Percentiles rank a stretch among this genome's conserved stretches.
These are phyloP conservation scores for Actinomortierella ambigua DNA, from an alignment of 371 early-diverging fungal genomes.

Conservation along the genomic window DNA sequence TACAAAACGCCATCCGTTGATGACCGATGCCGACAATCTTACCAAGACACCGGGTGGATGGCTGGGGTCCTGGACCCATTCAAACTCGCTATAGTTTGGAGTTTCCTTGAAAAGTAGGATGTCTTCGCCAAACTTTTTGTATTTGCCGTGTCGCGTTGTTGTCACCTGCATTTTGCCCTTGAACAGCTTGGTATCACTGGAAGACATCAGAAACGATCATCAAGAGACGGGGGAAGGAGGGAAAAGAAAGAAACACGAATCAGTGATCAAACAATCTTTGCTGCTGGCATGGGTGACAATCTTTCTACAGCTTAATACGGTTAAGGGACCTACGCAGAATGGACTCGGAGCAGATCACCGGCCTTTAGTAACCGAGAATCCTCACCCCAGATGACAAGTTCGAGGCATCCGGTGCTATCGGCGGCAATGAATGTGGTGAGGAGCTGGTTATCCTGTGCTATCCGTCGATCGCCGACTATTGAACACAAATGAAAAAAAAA, in stretches of 20 bases:
- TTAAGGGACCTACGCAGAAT: constrained; percentile 29
- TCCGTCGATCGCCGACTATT: constrained; percentile 20
- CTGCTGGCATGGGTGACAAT: too few relatives aligned
- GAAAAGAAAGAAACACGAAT: neutral
- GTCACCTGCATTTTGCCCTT: constrained; percentile 21
- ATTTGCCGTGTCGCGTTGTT: constrained; percentile 21
- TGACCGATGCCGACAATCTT: too few relatives aligned
- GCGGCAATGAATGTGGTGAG: constrained; percentile 29
- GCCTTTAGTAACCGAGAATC: constrained; percentile 9
- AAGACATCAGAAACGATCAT: too few relatives aligned
- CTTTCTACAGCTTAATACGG: too few relatives aligned
- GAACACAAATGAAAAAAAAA: neutral
- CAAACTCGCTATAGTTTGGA: constrained; percentile 38
- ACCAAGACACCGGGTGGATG: neutral
- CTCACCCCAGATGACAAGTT: constrained; percentile 29
- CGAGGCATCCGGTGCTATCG: constrained; percentile 35
- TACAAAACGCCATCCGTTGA: too few relatives aligned
- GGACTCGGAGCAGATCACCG: constrained; percentile 33
- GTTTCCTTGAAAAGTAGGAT: constrained; percentile 21
- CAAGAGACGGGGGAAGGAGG: neutral
- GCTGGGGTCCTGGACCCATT: constrained; percentile 27
- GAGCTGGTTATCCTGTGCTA: constrained; percentile 16
- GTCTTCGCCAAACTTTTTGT: constrained; percentile 34
- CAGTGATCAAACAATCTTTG: too few relatives aligned
- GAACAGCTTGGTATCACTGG: constrained; percentile 26